Evolutionary conservation across 768 basidiomycete genomes (phyloP), one percentile per base, ranked within the genome.

Genomic region (Suillus cothurnatus): DNA sequence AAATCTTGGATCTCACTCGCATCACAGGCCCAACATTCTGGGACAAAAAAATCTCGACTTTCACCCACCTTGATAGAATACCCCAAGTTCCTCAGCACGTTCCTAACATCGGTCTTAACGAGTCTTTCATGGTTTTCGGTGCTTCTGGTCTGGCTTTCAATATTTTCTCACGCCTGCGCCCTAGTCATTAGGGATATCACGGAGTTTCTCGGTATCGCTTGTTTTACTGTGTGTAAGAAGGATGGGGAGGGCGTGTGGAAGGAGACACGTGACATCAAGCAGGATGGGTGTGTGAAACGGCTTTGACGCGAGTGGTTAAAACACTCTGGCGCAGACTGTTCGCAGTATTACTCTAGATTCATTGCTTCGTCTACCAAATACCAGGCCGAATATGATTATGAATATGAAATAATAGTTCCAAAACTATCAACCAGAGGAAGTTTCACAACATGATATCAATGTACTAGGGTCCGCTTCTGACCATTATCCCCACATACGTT

Each of bases 121-220:
- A 94, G 64, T 81, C 85, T 1, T 95, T 98, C 83, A 93, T 98
- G 90, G 78, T 89, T 45, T 90, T 97, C 70, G 90, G 84, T 1
- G 87, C 80, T 6, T 72, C 92, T 41, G 89, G 83, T 0, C 80
- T 96, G 2, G 84, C 84, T 0, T 89, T 91, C 78, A 99, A 99
- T 76, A 93, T 99, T 70, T 67, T 88, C 57, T 82, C 82, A 63
- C 52, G 96, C 96, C 77, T 91, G 90, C 70, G 82, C 86, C 34
- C 80, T 90, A n/a, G 94, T 96, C 63, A 94, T 96, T 70, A 78
- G 77, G 66, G 91, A 95, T 69, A 94, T 98, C 77, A 97, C 94
- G 64, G 86, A 95, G 66, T 91, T 90, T 77, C 84, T 97, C 67
- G 97, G 97, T 15, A 94, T 97, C 70, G 97, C 94, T 1, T 98